Evolutionary conservation across 2,329 filamentous ascomycete genomes (phyloP).

Genomic region (Penicillium digitatum): DNA sequence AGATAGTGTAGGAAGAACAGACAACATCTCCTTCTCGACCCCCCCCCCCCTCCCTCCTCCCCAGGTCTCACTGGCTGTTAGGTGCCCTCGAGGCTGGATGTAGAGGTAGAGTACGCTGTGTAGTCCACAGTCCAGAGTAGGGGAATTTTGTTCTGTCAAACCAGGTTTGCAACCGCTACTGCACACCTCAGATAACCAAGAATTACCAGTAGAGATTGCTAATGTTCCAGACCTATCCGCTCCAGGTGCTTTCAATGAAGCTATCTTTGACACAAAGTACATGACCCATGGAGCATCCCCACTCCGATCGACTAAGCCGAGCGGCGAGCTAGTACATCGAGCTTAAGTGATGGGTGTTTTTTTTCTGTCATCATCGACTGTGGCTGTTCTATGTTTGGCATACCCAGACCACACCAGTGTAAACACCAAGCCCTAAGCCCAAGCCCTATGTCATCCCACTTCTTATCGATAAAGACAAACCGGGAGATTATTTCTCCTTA

Average conservation of each 20-base stretch:
- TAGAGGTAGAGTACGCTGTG: background rate
- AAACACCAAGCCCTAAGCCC: constrained; percentile 4
- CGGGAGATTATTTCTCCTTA: constrained; percentile 5
- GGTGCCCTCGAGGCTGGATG: constrained; percentile 1
- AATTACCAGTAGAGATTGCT: background rate
- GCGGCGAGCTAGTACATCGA: background rate
- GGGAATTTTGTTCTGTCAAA: background rate
- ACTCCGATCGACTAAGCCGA: background rate
- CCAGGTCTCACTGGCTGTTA: constrained; percentile 2
- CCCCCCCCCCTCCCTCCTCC: background rate
- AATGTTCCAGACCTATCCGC: constrained; percentile 4
- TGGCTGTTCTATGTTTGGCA: background rate
- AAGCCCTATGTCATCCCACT: constrained; percentile 5
- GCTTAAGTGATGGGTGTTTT: background rate
- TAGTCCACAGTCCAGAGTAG: constrained; percentile 6
- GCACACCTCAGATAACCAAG: background rate
- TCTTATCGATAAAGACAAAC: constrained; percentile 9
- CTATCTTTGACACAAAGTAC: constrained; percentile 9
- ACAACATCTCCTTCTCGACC: too few species aligned
- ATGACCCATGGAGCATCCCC: constrained; percentile 17
- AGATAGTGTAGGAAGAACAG: too few species aligned
- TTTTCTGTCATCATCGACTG: background rate
- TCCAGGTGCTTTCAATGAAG: constrained; percentile 7
- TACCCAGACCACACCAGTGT: background rate
- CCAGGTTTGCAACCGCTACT: background rate